phyloP scores from a whole-genome alignment of 2,329 filamentous ascomycete genomes.

The Periconia digitata region DNA sequence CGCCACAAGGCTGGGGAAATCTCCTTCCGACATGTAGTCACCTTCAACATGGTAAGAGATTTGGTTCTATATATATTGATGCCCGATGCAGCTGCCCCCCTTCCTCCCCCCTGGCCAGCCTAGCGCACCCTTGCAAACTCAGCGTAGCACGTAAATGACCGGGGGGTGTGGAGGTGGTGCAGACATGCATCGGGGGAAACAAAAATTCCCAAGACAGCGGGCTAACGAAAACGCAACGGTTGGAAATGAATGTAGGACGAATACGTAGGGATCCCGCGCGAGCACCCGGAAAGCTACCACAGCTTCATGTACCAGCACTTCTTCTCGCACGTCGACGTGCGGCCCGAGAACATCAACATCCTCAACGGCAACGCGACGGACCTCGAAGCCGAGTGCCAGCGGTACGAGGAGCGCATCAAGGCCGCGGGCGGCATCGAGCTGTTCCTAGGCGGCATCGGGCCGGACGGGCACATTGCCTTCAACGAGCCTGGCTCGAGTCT shows the following conservation, averaged over 20 bases:
- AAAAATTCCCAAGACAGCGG: background rate
- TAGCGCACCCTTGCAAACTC: no score
- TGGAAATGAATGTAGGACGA: conserved; percentile 69
- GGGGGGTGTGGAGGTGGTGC: no score
- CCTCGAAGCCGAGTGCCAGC: conserved; percentile 73
- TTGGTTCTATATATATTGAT: no score
- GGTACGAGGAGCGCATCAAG: conserved; percentile 78
- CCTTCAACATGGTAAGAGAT: conserved; percentile 85
- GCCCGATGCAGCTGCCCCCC: no score
- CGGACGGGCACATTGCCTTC: conserved; percentile 87
- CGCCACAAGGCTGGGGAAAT: conserved; percentile 72
- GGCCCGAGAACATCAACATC: conserved; percentile 81
- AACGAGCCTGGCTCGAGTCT: conserved; percentile 85
- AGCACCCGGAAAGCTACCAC: conserved; percentile 85
- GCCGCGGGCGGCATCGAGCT: conserved; percentile 77
- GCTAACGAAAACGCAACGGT: background rate
- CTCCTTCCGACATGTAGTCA: conserved; percentile 85
- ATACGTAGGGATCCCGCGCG: conserved; percentile 79
- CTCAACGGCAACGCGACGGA: conserved; percentile 78
- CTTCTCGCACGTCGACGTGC: conserved; percentile 82
- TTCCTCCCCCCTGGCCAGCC: conserved; percentile 19
- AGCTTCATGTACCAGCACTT: conserved; percentile 93
- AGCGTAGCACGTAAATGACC: no score
- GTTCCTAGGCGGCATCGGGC: conserved; percentile 81
- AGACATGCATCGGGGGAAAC: no score